Base-by-base conservation (phyloP, 148 eudicot genomes). In the Vaccinium corymbosum region DNA sequence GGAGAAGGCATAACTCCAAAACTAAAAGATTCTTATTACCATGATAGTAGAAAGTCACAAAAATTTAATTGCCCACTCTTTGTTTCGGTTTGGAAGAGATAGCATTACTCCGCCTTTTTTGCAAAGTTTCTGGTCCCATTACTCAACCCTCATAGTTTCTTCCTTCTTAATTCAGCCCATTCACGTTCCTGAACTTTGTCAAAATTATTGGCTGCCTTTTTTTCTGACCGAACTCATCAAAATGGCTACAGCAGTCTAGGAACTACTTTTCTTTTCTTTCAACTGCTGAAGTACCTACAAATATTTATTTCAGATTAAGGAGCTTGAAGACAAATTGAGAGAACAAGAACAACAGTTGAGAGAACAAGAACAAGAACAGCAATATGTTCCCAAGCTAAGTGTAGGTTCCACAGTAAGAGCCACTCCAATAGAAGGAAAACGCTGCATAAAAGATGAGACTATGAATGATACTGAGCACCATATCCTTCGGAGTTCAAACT, bases 321-420 rank as follows among this genome's bases (percentile, higher is more conserved):
- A 93, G 83, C 95, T 95, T 5, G 97, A 95, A 87, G 93, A 91
- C 71, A 92, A 92, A 87, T 46, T 94, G 80, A 86, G 81, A 35
- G 38, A 35, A 35, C 38, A 35, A 35, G 38, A 35, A 35, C 38
- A 35, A 35, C 38, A 35, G 38, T 35, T 35, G 38, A 35, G 38
- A 35, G 38, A 35, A 35, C 38, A 35, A 82, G 94, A 92, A 75
- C 88, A 90, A 85, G 91, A 92, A 84, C 88, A 87, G 29, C 87
- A 85, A 32, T 72, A 88, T 83, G 85, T 85, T 17, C 48, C 81
- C 75, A 73, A 81, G 32, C 81, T 32, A 77, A 81, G 83, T 74
- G 42, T 85, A 78, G 94, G 87, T 38, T 66, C 87, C 20, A 38
- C 86, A 74, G 50, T 57, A 80, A 90, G 84, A 84, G 89, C 90